Evolutionary conservation across 768 basidiomycete species (phyloP), one percentile per base, ranked within the genome.

Genomic region (Podaxis mareebaensis): DNA sequence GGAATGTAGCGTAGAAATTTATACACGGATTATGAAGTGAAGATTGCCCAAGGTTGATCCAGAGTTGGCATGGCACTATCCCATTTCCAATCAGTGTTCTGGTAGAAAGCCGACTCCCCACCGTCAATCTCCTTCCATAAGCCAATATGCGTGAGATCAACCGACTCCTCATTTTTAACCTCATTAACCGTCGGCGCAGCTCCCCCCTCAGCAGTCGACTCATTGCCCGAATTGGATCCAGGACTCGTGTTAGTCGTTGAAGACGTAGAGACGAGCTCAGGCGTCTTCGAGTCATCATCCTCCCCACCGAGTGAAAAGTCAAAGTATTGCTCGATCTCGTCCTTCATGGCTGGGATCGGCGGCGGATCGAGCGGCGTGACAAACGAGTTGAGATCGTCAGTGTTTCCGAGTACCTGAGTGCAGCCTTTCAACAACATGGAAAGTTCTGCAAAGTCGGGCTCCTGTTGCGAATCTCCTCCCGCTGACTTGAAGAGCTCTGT

Each of bases 241-340:
- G 91, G 91, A 70, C 90, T 92, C 11, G 85, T 87, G 67, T 91
- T 90, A 13, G 90, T 85, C 20, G 90, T 85, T 63, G 91, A 90
- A 20, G 89, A 87, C 11, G 87, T 84, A 38, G 81, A 79, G 15
- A 90, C 77, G 53, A 93, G 80, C 60, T 92, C 91, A 8, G 91
- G 91, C 3, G 91, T 92, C 7, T 75, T 73, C 55, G 83, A 84
- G 39, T 88, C 88, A 62, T 91, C 89, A 22, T 85, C 85, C 10
- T 78, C 74, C 42, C 78, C 79, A 56, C 79, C 78, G 66, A 82
- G 89, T 6, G 90, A 85, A 66, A 89, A 89, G 73, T 92, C 90
- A 71, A 92, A 82, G 68, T 84, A 87, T 67, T 87, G 82, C 55
- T 82, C 81, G 56, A 86, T 85, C 24, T 86, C 81, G 67, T 83